Conservation (phyloP, 2,329 filamentous ascomycete genomes). For the Colletotrichum sp. region DNA sequence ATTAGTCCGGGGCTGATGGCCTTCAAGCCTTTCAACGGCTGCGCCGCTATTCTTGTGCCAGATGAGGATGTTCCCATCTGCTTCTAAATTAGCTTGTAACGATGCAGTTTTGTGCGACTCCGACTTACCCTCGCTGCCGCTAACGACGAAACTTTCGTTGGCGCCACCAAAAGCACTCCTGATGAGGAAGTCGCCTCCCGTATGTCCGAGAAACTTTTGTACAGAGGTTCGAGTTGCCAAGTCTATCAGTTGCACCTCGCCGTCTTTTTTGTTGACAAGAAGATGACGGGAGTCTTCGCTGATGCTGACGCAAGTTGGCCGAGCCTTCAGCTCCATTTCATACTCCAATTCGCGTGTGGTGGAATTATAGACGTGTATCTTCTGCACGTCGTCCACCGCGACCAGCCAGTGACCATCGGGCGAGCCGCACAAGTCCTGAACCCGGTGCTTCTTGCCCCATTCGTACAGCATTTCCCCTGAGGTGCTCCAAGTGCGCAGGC, state of each 20-base stretch:
- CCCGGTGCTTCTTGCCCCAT: slow-evolving; percentile 74
- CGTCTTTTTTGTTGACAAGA: slow-evolving; percentile 81
- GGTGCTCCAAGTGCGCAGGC: slow-evolving; percentile 75
- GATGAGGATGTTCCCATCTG: slow-evolving; percentile 76
- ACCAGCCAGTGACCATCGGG: slow-evolving; percentile 81
- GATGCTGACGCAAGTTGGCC: slow-evolving; percentile 80
- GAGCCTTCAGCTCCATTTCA: slow-evolving; percentile 70
- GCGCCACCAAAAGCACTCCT: slow-evolving; percentile 86
- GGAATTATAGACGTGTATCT: slow-evolving; percentile 84
- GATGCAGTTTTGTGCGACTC: background rate
- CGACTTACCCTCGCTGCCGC: slow-evolving; percentile 82
- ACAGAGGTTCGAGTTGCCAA: slow-evolving; percentile 74
- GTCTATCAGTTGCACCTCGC: slow-evolving; percentile 80
- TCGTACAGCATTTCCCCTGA: slow-evolving; percentile 66
- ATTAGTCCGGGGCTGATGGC: slow-evolving; percentile 81
- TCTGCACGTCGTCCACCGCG: slow-evolving; percentile 72
- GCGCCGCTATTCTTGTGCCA: slow-evolving; percentile 88
- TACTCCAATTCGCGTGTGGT: slow-evolving; percentile 76
- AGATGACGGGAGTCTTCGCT: slow-evolving; percentile 82
- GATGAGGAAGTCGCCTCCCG: slow-evolving; percentile 79
- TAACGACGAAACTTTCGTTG: slow-evolving; percentile 88
- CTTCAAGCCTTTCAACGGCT: slow-evolving; percentile 77
- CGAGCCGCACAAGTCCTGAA: slow-evolving; percentile 86
- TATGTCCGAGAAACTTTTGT: slow-evolving; percentile 77
- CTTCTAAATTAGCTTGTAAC: background rate